Base-by-base conservation (phyloP, 345 rosid genomes). In the Brassica juncea region DNA sequence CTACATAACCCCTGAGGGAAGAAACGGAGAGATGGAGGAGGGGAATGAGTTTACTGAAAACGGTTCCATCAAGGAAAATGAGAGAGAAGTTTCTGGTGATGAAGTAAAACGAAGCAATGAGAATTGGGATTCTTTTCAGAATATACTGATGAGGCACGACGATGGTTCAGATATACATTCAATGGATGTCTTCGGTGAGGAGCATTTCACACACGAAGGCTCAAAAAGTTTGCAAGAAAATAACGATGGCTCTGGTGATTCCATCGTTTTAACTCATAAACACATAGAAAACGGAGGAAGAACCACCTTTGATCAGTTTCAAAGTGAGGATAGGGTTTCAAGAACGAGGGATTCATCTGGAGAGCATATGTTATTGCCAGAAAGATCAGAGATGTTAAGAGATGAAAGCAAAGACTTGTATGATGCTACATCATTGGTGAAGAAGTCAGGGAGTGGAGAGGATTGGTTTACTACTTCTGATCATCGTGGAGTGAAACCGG, bases 1-100 rank as follows among this genome's bases (percentile, higher is more conserved):
- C 83, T 93, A 91, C 87, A 91, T 91, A 74, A 87, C 98, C 0
- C 92, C 98, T 2, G 87, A 89, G 81, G 89, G 86, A 84, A 88
- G 89, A 81, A 88, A 84, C 27, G 87, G 73, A 77, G 94, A 88
- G 58, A 79, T 85, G 72, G 87, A 85, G 25, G 25, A 23, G 6
- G 93, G 85, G 62, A 86, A 85, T 54, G 89, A 85, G 59, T 80
- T 84, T 54, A 77, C 82, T 49, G 89, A 86, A 44, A 86, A 82
- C 64, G 87, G 85, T 73, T 84, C 86, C 44, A 73, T 89, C 59
- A 88, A 74, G 63, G 76, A 79, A n/a, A 87, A 82, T 11, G 80
- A 83, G 21, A 82, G 66, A 23, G 25, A 23, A 23, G 25, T 23
- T 23, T 23, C 25, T 73, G 82, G 79, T 54, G 84, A 71, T 28